Conservation (phyloP, 257 asterid genomes). For the Penstemon davidsonii region DNA sequence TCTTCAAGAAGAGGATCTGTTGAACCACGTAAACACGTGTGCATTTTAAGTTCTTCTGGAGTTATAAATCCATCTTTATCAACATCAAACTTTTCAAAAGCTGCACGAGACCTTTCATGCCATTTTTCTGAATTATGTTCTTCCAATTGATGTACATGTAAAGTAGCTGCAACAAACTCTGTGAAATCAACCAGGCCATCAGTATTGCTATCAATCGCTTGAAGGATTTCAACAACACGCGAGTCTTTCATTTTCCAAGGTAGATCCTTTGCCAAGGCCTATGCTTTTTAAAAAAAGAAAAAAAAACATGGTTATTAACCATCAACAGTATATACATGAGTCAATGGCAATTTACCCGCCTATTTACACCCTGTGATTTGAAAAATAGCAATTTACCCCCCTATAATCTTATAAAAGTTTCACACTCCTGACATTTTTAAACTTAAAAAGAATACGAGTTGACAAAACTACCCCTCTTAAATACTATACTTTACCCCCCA, state of each 20-base stretch:
- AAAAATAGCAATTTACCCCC: no score
- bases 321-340: no score
- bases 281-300: neutral
- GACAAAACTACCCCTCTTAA: no score
- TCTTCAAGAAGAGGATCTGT: slow-evolving; percentile 88
- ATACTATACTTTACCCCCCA: no score
- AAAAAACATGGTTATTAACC: no score
- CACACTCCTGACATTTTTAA: no score
- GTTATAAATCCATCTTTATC: slow-evolving; percentile 93
- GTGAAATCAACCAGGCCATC: slow-evolving; percentile 96
- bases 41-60: slow-evolving; percentile 86
- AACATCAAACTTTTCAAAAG: slow-evolving; percentile 90
- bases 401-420: no score
- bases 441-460: no score
- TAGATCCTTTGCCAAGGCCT: slow-evolving; percentile 97
- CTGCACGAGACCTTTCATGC: slow-evolving; percentile 80
- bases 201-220: slow-evolving; percentile 93
- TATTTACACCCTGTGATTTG: no score
- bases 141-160: slow-evolving; percentile 91
- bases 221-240: slow-evolving; percentile 89
- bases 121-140: slow-evolving; percentile 85
- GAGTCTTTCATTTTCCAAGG: slow-evolving; percentile 99
- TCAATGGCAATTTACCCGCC: no score
- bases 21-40: slow-evolving; percentile 76
- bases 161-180: slow-evolving; percentile 94